These are phyloP conservation scores for Candida koratica DNA, from an alignment of 805 yeast species.

Conservation along the genomic window DNA sequence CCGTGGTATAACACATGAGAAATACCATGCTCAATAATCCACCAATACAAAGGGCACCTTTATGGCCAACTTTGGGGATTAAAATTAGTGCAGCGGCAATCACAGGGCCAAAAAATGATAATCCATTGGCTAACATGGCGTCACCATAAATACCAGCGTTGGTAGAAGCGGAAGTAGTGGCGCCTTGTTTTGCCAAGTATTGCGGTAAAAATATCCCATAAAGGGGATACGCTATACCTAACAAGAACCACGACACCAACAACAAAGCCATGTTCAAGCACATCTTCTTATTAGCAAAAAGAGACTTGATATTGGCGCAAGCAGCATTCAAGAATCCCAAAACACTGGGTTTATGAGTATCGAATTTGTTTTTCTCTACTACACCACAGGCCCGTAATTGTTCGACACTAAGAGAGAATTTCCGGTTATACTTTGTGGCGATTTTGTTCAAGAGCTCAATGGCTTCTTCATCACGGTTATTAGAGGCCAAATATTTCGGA, in stretches of 20 bases:
- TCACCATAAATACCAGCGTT: slow-evolving; percentile 23
- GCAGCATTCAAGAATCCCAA: slow-evolving; percentile 19
- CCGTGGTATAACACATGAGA: slow-evolving; percentile 58
- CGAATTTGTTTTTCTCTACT: slow-evolving; percentile 15
- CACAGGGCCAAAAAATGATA: slow-evolving; percentile 29
- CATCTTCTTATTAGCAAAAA: slow-evolving; percentile 38
- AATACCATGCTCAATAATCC: slow-evolving; percentile 53
- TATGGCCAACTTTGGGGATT: slow-evolving; percentile 43
- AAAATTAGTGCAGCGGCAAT: slow-evolving; percentile 23
- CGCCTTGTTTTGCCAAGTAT: slow-evolving; percentile 50
- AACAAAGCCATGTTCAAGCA: slow-evolving; percentile 38
- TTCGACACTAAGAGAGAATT: slow-evolving; percentile 42
- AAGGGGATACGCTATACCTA: slow-evolving; percentile 54
- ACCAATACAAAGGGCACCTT: slow-evolving; percentile 56
- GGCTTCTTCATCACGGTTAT: slow-evolving; percentile 51
- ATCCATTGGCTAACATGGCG: slow-evolving; percentile 24
- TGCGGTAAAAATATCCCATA: slow-evolving; percentile 51
- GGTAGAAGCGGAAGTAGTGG: slow-evolving; percentile 34
- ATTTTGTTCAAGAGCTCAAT: slow-evolving; percentile 37
- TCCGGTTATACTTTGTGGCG: slow-evolving; percentile 43
- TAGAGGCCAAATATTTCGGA: slow-evolving; percentile 51
- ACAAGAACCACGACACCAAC: slow-evolving; percentile 49
- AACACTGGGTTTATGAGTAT: slow-evolving; percentile 17
- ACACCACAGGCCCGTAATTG: slow-evolving; percentile 44
- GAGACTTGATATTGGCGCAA: slow-evolving; percentile 18